A percentile compares a stretch with the other conserved stretches of the same genome.
phyloP scores from a whole-genome alignment of 1,139 yeast species.

The Candida buenavistaensis region DNA sequence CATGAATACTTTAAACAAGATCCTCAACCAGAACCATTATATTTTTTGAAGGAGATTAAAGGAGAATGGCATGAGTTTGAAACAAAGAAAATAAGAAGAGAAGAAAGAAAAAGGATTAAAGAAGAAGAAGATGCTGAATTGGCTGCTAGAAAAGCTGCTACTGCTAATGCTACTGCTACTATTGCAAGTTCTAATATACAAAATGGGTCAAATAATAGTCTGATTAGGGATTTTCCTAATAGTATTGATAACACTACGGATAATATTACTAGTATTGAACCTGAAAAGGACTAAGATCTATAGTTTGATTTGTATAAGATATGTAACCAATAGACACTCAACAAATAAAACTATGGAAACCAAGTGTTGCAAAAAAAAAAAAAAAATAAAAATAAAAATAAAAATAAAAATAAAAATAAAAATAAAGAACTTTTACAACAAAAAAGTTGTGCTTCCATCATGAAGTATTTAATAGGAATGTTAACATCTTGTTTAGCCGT shows the following conservation, averaged over 20 bases:
- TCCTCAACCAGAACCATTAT: constrained; percentile 62
- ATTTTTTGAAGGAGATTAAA: constrained; percentile 53
- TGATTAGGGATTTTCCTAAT: neutral
- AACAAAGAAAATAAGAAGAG: constrained; percentile 79
- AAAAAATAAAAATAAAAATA: neutral
- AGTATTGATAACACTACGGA: neutral
- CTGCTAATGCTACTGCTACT: constrained; percentile 1
- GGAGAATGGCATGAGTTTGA: constrained; percentile 98
- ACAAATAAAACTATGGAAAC: constrained; percentile 1
- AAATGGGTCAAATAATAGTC: neutral
- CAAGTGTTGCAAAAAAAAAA: constrained; percentile 6
- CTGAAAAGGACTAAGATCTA: no score
- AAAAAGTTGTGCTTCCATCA: neutral
- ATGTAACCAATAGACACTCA: no score
- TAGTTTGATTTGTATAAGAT: no score
- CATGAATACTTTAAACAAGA: constrained; percentile 74
- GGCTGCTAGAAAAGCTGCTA: constrained; percentile 11
- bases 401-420: constrained; percentile 4
- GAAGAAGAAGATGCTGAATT: constrained; percentile 26
- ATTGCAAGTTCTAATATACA: neutral
- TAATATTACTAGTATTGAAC: no score
- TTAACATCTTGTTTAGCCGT: no score
- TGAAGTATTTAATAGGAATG: no score
- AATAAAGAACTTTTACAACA: no score
- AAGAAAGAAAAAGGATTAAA: constrained; percentile 48